phyloP scores from a whole-genome alignment of 192 early-diverging fungal species.

The Entrophospora sp. region DNA sequence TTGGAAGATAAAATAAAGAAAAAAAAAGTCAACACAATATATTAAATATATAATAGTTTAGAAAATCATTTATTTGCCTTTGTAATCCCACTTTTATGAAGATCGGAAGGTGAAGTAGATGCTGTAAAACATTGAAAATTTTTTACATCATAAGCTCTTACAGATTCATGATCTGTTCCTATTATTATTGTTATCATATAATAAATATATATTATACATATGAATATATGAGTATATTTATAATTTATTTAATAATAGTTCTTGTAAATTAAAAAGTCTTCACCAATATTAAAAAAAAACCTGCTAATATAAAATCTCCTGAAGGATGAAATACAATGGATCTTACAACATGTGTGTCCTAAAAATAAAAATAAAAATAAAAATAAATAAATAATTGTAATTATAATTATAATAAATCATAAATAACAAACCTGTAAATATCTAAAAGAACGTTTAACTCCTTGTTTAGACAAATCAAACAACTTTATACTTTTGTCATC shows the following conservation, averaged over 20 bases:
- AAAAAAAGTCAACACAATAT: constrained; percentile 56
- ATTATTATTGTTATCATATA: no score
- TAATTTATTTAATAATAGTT: background rate
- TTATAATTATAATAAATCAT: background rate
- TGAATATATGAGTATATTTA: background rate
- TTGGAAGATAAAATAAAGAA: constrained; percentile 60
- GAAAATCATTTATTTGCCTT: background rate
- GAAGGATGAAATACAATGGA: constrained; percentile 88
- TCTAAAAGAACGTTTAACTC: constrained; percentile 72
- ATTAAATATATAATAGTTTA: constrained; percentile 35
- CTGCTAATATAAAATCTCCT: constrained; percentile 74
- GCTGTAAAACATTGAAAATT: constrained; percentile 73
- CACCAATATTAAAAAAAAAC: no score
- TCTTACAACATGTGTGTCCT: constrained; percentile 67
- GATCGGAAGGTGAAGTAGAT: constrained; percentile 34
- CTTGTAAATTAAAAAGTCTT: background rate
- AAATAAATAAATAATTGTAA: background rate
- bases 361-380: background rate
- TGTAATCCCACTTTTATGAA: constrained; percentile 44
- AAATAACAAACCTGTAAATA: constrained; percentile 51
- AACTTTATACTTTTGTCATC: constrained; percentile 80
- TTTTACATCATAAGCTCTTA: constrained; percentile 80
- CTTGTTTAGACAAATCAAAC: constrained; percentile 76
- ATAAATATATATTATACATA: no score
- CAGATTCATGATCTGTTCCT: constrained; percentile 65